Evolutionary conservation across 495 filamentous ascomycete genomes (phyloP).

Genomic region (Penicillium malachiteum): DNA sequence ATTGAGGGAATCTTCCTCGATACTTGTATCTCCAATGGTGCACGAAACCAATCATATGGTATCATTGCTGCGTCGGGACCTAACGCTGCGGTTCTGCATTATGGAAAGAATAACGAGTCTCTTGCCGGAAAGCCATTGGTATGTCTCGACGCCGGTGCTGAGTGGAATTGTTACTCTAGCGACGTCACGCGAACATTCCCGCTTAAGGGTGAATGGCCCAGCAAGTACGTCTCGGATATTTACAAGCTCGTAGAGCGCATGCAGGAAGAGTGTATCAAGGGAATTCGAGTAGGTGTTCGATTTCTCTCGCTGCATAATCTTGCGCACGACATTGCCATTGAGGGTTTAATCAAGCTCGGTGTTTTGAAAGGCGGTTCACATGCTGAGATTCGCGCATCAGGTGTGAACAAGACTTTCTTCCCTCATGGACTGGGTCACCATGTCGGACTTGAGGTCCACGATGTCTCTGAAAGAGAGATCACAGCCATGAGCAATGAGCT

Average conservation of each 20-base stretch:
- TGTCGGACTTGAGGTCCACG: slow-evolving; percentile 87
- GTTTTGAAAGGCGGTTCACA: slow-evolving; percentile 56
- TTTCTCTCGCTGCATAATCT: slow-evolving; percentile 69
- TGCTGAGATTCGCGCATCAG: slow-evolving; percentile 63
- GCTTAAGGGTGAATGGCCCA: slow-evolving; percentile 59
- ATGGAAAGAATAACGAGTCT: slow-evolving; percentile 71
- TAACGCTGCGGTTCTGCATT: slow-evolving; percentile 85
- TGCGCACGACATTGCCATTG: slow-evolving; percentile 69
- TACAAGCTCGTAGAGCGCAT: slow-evolving; percentile 78
- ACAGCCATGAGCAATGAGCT: slow-evolving; percentile 31
- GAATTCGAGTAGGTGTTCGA: slow-evolving; percentile 61
- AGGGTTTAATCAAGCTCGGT: slow-evolving; percentile 67
- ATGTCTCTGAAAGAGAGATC: slow-evolving; percentile 58
- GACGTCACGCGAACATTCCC: slow-evolving; percentile 91
- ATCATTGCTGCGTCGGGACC: slow-evolving; percentile 77
- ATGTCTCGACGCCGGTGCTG: slow-evolving; percentile 81
- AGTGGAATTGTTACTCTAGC: slow-evolving; percentile 84
- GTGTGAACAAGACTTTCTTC: slow-evolving; percentile 78
- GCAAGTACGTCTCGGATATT: slow-evolving; percentile 61
- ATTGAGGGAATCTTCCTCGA: slow-evolving; percentile 74
- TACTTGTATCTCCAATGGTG: slow-evolving; percentile 66
- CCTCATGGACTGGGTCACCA: slow-evolving; percentile 91
- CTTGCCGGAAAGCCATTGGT: slow-evolving; percentile 67
- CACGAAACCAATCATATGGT: slow-evolving; percentile 79
- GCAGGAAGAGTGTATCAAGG: slow-evolving; percentile 73